Evolutionary conservation across 108 stramenopile genomes (phyloP).

Genomic region (Epithemia pelagica): DNA sequence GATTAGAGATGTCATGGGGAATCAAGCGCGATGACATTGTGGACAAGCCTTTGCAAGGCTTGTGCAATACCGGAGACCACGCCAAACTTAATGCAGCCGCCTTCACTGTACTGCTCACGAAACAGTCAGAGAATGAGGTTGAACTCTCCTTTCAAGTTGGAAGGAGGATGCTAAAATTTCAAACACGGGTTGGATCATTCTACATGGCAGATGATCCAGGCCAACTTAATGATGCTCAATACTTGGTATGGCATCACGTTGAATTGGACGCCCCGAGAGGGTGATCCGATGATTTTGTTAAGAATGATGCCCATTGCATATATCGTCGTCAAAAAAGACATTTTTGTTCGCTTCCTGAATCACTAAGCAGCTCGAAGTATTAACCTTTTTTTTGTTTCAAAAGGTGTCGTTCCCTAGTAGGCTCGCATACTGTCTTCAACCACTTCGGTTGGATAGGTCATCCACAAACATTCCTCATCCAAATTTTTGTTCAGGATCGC

Average conservation of each 20-base stretch:
- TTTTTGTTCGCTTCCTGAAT: too few relatives aligned
- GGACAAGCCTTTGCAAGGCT: neutral
- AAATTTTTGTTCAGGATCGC: too few relatives aligned
- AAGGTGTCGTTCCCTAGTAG: too few relatives aligned
- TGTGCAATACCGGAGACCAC: neutral
- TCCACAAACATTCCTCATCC: too few relatives aligned
- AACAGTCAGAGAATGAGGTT: neutral
- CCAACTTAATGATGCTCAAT: neutral
- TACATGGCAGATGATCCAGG: neutral
- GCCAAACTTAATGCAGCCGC: neutral
- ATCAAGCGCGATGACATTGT: neutral
- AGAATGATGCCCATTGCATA: too few relatives aligned
- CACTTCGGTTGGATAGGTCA: too few relatives aligned
- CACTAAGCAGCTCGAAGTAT: too few relatives aligned
- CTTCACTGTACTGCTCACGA: neutral
- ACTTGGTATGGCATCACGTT: neutral
- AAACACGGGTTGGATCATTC: neutral
- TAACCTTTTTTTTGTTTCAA: too few relatives aligned
- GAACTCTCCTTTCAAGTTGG: neutral
- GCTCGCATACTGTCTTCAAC: too few relatives aligned
- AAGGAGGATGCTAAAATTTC: neutral
- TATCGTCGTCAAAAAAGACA: too few relatives aligned
- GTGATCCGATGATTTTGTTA: too few relatives aligned
- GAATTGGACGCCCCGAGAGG: too few relatives aligned
- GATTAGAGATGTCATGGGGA: neutral